Base-by-base conservation (phyloP, 345 rosid genomes). In the Balakata baccata region DNA sequence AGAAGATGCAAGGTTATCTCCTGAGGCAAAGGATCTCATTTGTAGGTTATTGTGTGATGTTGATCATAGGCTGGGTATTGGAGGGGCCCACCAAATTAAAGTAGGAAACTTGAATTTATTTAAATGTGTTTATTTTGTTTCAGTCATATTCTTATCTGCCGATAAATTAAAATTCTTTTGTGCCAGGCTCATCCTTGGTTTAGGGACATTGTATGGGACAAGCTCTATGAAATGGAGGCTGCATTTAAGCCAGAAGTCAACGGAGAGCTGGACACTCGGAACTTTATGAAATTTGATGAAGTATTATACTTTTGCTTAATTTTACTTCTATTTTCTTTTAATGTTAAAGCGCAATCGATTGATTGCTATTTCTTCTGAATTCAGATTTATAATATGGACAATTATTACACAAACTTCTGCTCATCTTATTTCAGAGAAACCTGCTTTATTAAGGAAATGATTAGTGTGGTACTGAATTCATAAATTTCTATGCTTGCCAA, bases 271-370 rank as follows among this genome's bases (percentile, higher is more conserved):
- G 98, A 93, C 80, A 93, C 98, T 50, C 97, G 87, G 78, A 94
- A 94, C 79, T 94, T 94, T 74, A 91, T 94, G 96, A 94, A 94
- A 86, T 94, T 91, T 79, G 98, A 94, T 80, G 98, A 92, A 83
- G 98, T 94, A 90, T 74, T 67, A 67, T 64, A 51, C 70, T 59
- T 37, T 77, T 74, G 54, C 75, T 46, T 46, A 53, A 39, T 66
- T 52, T 61, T 65, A 16, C 7, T 52, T 23, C 60, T 76, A 18
- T 9, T 50, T 47, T 59, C 22, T 37, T 49, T 41, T 38, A 25
- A 11, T 70, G 12, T 43, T 38, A 16, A n/a, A 37, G 22, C 17
- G n/a, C 47, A 46, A 54, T 3, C 18, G 18, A 23, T 41, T 17
- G 11, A 23, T 41, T 17, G 11, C 43, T 39, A 10, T 43, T 25